Conservation (phyloP, 345 rosid species). For the Atalantia buxifolia region DNA sequence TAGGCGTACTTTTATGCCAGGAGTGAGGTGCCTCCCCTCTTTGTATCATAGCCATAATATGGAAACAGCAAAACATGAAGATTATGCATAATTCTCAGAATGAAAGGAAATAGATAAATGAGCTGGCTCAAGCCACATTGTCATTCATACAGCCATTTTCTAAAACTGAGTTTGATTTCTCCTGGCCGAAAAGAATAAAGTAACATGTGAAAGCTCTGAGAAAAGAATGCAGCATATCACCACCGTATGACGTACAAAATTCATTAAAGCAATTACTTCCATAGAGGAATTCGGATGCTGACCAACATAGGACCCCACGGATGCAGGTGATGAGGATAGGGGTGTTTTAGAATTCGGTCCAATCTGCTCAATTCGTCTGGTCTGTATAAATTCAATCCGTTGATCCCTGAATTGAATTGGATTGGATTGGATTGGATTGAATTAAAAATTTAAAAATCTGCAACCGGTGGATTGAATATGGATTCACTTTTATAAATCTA, state of each 20-base stretch:
- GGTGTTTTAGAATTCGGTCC: no score
- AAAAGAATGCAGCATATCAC: background rate
- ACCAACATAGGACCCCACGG: background rate
- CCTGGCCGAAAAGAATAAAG: background rate
- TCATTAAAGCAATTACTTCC: constrained; percentile 12
- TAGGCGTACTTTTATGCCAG: constrained; percentile 17
- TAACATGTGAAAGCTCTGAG: background rate
- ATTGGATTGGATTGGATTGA: no score
- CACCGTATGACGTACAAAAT: background rate
- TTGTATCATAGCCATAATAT: constrained; percentile 20
- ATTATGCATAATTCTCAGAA: background rate
- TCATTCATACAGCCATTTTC: no score
- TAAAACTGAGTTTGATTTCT: background rate
- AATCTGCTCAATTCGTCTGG: no score
- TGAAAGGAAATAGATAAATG: no score
- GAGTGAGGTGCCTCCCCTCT: constrained; percentile 17
- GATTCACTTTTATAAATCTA: no score
- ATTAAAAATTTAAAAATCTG: no score
- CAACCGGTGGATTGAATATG: no score
- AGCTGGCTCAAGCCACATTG: no score
- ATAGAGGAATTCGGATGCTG: constrained; percentile 17
- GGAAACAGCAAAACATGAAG: background rate
- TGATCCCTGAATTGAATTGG: no score
- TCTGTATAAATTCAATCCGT: no score
- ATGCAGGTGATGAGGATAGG: constrained; percentile 15